phyloP scores from a whole-genome alignment of 2,329 filamentous ascomycete species.

The Aureobasidium subglaciale region DNA sequence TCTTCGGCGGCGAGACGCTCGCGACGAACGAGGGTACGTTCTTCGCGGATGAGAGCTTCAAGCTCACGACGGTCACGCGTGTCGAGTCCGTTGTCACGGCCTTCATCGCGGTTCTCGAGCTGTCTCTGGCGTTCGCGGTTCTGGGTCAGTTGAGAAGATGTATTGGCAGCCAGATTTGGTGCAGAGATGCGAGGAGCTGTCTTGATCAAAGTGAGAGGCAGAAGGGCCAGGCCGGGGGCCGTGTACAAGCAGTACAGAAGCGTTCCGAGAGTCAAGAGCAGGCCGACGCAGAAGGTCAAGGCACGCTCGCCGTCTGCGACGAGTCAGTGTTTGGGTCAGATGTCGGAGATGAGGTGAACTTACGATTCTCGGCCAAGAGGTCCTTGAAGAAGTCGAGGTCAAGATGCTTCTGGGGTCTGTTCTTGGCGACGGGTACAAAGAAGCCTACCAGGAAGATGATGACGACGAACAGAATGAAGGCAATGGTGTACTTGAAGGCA shows the following conservation, averaged over 20 bases:
- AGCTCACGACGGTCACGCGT: slow-evolving; percentile 83
- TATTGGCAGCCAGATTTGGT: slow-evolving; percentile 68
- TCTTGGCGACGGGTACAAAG: slow-evolving; percentile 76
- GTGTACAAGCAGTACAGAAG: slow-evolving; percentile 85
- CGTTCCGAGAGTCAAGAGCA: slow-evolving; percentile 82
- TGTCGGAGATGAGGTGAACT: slow-evolving; percentile 24
- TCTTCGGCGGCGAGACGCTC: slow-evolving; percentile 81
- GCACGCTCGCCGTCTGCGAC: slow-evolving; percentile 73
- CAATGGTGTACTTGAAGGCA: slow-evolving; percentile 85
- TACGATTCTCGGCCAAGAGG: slow-evolving; percentile 72
- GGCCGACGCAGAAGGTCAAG: slow-evolving; percentile 77
- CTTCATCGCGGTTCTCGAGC: slow-evolving; percentile 76
- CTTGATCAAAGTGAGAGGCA: slow-evolving; percentile 88
- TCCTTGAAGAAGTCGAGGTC: slow-evolving; percentile 90
- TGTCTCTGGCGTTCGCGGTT: slow-evolving; percentile 91
- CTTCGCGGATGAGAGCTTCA: slow-evolving; percentile 78
- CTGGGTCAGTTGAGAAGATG: slow-evolving; percentile 70
- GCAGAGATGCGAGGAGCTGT: slow-evolving; percentile 80
- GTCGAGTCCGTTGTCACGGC: slow-evolving; percentile 66
- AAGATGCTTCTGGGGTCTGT: slow-evolving; percentile 56
- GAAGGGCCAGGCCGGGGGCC: slow-evolving; percentile 75
- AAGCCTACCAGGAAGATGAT: slow-evolving; percentile 88
- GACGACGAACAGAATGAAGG: slow-evolving; percentile 71
- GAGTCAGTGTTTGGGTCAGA: slow-evolving; percentile 14
- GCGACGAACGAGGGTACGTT: slow-evolving; percentile 83